Conservation (phyloP, 805 yeast genomes). For the Candida broadrunensis region DNA sequence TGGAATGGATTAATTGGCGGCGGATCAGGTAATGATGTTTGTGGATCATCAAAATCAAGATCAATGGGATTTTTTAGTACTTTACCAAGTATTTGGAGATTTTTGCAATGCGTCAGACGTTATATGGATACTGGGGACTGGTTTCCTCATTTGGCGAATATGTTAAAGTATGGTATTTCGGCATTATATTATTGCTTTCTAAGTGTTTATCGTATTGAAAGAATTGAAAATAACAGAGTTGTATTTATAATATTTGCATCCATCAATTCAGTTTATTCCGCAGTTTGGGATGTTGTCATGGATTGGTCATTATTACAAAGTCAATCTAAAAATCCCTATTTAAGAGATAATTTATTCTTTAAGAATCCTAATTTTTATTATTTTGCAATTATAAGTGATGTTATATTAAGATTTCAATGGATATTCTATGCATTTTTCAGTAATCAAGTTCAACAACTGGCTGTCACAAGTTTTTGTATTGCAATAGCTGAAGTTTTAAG, state of each 20-base stretch:
- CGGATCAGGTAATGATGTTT: conserved; percentile 33
- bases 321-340: conserved; percentile 50
- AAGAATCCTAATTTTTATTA: conserved; percentile 55
- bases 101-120: conserved; percentile 87
- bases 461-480: conserved; percentile 76
- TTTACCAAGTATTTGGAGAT: conserved; percentile 87
- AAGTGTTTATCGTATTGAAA: conserved; percentile 73
- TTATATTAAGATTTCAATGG: conserved; percentile 86
- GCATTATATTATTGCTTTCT: conserved; percentile 67
- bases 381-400: conserved; percentile 68
- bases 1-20: conserved; percentile 57
- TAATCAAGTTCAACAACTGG: conserved; percentile 79
- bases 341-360: conserved; percentile 72
- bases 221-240: conserved; percentile 39
- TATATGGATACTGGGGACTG: conserved; percentile 89
- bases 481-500: conserved; percentile 81
- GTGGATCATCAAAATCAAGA: conserved; percentile 79
- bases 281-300: conserved; percentile 90
- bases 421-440: conserved; percentile 80
- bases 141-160: conserved; percentile 95
- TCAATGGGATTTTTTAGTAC: conserved; percentile 80
- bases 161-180: conserved; percentile 68
- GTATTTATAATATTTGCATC: conserved; percentile 72
- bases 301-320: conserved; percentile 90
- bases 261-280: conserved; percentile 65